Evolutionary conservation across 805 yeast genomes (phyloP).

Genomic region (Candida easanensis): DNA sequence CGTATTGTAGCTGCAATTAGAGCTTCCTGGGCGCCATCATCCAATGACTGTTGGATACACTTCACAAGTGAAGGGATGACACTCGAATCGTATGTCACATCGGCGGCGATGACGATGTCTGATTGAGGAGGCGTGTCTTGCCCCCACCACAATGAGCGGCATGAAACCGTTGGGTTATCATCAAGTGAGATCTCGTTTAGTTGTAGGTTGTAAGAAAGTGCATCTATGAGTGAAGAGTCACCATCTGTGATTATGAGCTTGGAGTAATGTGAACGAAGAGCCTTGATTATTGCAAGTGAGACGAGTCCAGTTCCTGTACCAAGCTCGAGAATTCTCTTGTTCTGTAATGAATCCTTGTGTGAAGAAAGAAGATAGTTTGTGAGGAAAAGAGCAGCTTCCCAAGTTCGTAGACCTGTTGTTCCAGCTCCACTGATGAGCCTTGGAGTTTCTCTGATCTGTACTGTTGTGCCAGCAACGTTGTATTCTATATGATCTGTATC

Average conservation of each 20-base stretch:
- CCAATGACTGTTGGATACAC: conserved; percentile 35
- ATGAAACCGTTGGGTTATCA: conserved; percentile 20
- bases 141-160: conserved; percentile 59
- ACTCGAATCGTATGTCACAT: conserved; percentile 77
- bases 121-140: conserved; percentile 38
- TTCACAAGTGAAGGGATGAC: conserved; percentile 53
- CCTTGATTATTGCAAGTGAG: conserved; percentile 38
- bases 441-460: conserved; percentile 57
- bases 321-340: conserved; percentile 54
- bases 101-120: conserved; percentile 68
- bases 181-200: conserved; percentile 37
- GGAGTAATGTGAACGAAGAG: conserved; percentile 11
- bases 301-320: conserved; percentile 93
- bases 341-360: conserved; percentile 14
- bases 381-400: conserved; percentile 86
- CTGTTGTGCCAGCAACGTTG: conserved; percentile 19
- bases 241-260: conserved; percentile 63
- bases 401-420: conserved; percentile 85
- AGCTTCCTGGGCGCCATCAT: conserved; percentile 27
- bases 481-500: conserved; percentile 33
- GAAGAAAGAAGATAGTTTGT: conserved; percentile 43
- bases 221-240: conserved; percentile 51
- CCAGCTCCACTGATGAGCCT: conserved; percentile 67
- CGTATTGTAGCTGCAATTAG: conserved; percentile 75
- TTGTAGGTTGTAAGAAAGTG: conserved; percentile 40